Evolutionary conservation across 176 grass and related monocot genomes (phyloP).

Genomic region (Phoenix dactylifera): DNA sequence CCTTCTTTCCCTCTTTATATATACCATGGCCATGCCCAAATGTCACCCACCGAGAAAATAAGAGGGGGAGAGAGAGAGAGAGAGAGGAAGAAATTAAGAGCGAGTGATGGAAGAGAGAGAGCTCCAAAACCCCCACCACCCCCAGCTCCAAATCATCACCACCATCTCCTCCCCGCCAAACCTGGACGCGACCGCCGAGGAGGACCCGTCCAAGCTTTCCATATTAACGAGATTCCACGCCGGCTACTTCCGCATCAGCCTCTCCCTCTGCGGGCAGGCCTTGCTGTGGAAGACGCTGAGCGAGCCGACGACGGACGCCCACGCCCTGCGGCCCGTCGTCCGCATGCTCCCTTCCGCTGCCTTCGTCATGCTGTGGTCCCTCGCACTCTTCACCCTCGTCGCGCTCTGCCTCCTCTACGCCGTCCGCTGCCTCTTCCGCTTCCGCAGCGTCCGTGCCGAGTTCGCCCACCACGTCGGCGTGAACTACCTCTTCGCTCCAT

Average conservation of each 20-base stretch:
- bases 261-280: conserved; percentile 65
- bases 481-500: conserved; percentile 96
- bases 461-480: conserved; percentile 81
- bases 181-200: background rate
- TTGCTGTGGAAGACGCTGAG: conserved; percentile 77
- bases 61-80: no score
- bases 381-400: conserved; percentile 57
- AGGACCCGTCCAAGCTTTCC: background rate
- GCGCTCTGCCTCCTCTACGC: conserved; percentile 52
- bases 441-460: conserved; percentile 60
- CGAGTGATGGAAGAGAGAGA: no score
- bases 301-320: conserved; percentile 27
- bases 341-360: conserved; percentile 47
- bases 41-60: no score
- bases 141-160: background rate
- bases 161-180: background rate
- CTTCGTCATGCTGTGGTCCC: conserved; percentile 71
- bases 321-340: conserved; percentile 16
- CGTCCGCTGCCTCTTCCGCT: conserved; percentile 47
- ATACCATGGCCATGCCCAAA: no score
- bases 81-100: no score
- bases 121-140: background rate
- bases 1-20: no score
- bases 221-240: conserved; percentile 73
- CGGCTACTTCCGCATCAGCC: conserved; percentile 91